Evolutionary conservation across 805 yeast species (phyloP).

Genomic region (Yueomyces sinensis): DNA sequence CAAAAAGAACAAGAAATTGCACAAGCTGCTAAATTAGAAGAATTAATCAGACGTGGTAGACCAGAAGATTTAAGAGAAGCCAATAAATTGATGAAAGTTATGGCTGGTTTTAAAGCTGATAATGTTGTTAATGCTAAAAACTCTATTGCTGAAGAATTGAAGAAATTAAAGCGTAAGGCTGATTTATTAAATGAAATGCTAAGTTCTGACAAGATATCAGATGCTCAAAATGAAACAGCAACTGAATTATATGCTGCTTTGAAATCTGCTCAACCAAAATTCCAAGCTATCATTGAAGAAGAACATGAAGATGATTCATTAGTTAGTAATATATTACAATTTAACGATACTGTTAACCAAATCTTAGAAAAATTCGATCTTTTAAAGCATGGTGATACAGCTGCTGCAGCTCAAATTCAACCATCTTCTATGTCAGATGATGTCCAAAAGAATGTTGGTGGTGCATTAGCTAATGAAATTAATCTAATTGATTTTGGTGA

Average conservation of each 20-base stretch:
- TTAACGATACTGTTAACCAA: conserved; percentile 66
- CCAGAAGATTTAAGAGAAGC: conserved; percentile 95
- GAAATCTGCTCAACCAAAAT: conserved; percentile 75
- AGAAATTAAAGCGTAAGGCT: conserved; percentile 71
- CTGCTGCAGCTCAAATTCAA: conserved; percentile 36
- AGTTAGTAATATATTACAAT: conserved; percentile 46
- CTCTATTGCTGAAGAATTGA: conserved; percentile 71
- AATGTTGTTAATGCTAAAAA: conserved; percentile 50
- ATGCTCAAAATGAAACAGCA: conserved; percentile 46
- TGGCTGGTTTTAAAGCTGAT: conserved; percentile 95
- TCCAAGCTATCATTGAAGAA: conserved; percentile 72
- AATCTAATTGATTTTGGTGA: conserved; percentile 68
- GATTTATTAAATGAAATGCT: conserved; percentile 85
- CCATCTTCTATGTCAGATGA: conserved; percentile 27
- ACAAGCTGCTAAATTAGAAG: conserved; percentile 90
- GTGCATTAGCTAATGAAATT: conserved; percentile 29
- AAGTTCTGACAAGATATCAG: conserved; percentile 28
- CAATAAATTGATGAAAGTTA: conserved; percentile 88
- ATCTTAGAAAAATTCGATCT: conserved; percentile 54
- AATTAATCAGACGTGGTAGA: conserved; percentile 85
- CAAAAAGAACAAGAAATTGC: conserved; percentile 88
- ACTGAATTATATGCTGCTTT: conserved; percentile 66
- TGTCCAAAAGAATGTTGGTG: conserved; percentile 6
- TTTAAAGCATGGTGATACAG: conserved; percentile 44
- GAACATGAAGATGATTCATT: conserved; percentile 54